Percentiles rank a stretch among this genome's conserved stretches.
These are phyloP conservation scores for Pistacia vera DNA, from an alignment of 345 rosid species.

Conservation along the genomic window DNA sequence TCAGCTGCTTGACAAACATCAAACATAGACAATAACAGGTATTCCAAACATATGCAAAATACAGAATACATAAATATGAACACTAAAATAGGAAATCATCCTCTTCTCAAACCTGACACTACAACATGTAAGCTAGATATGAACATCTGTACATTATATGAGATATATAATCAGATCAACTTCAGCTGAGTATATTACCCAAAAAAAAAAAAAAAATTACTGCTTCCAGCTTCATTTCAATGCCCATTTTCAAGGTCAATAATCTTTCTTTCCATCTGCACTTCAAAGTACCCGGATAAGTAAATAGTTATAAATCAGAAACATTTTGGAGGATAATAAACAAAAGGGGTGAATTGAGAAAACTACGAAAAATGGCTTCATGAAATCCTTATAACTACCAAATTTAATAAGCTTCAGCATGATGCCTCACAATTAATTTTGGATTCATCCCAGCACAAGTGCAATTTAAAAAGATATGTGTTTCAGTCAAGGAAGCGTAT, in stretches of 20 bases:
- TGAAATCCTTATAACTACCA: not conserved
- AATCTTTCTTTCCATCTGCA: constrained; percentile 32
- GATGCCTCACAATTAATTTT: not conserved
- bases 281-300: constrained; percentile 9
- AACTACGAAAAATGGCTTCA: not conserved
- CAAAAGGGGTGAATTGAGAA: not conserved
- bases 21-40: not conserved
- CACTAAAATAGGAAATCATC: not conserved
- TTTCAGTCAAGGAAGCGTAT: not conserved
- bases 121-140: constrained; percentile 11
- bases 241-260: constrained; percentile 24
- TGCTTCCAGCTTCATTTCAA: constrained; percentile 2
- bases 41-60: not conserved
- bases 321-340: not conserved
- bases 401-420: not conserved
- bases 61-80: not conserved
- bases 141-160: not conserved
- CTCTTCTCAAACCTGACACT: constrained; percentile 3
- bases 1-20: not conserved
- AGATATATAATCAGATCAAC: constrained; percentile 5
- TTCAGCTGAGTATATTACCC: constrained; percentile 7
- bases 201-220: not conserved
- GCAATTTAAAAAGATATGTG: not conserved
- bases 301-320: not conserved
- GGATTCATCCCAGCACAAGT: not conserved